A percentile compares a stretch with the other conserved stretches of the same genome.
These are phyloP conservation scores for Taphrina pruni DNA, from an alignment of 1,139 yeast species.

Conservation along the genomic window DNA sequence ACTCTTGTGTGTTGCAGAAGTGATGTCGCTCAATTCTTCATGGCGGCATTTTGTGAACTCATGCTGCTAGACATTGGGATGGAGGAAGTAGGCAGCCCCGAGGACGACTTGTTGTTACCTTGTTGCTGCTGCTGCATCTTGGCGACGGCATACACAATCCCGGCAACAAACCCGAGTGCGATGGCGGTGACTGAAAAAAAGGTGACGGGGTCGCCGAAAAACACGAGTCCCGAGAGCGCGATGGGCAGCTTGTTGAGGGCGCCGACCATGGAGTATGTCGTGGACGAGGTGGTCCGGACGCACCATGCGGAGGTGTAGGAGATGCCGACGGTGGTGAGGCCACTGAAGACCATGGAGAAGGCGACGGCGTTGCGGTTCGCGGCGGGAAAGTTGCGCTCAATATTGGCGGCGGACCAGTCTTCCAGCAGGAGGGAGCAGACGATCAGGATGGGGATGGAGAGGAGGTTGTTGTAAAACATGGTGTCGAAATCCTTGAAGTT, in stretches of 20 bases:
- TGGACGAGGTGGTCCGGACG: slow-evolving; percentile 96
- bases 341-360: slow-evolving; percentile 85
- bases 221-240: slow-evolving; percentile 89
- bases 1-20: no score
- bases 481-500: slow-evolving; percentile 98
- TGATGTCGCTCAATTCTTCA: slow-evolving; percentile 25
- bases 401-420: slow-evolving; percentile 87
- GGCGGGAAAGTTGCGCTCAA: slow-evolving; percentile 76
- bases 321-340: slow-evolving; percentile 92
- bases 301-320: slow-evolving; percentile 99
- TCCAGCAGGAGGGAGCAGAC: slow-evolving; percentile 76
- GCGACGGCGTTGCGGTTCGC: slow-evolving; percentile 70
- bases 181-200: slow-evolving; percentile 90
- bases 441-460: slow-evolving; percentile 86
- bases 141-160: slow-evolving; percentile 83
- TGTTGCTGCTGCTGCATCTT: slow-evolving; percentile 47
- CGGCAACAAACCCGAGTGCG: slow-evolving; percentile 89
- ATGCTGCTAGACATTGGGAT: slow-evolving; percentile 43
- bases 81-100: slow-evolving; percentile 33
- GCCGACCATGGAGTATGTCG: slow-evolving; percentile 99
- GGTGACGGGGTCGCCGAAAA: slow-evolving; percentile 93
- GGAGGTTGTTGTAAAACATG: slow-evolving; percentile 94
- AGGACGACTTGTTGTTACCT: slow-evolving; percentile 6
- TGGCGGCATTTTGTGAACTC: slow-evolving; percentile 41
- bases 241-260: slow-evolving; percentile 97